phyloP scores from a whole-genome alignment of 1,284 basidiomycete species.

The Stereum hirsutum region DNA sequence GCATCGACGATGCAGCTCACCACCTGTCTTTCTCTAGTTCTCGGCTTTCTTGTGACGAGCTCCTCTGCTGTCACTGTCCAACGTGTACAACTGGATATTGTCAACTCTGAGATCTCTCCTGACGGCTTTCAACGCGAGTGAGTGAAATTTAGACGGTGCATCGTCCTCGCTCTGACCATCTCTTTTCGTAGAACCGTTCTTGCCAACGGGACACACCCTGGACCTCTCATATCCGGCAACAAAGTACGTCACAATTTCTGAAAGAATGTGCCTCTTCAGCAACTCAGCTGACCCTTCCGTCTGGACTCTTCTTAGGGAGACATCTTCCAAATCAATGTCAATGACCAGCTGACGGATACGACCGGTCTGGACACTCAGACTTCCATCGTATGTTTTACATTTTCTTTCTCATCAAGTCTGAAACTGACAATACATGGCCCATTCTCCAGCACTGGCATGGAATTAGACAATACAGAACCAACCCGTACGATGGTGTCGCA shows the following conservation, averaged over 20 bases:
- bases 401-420: not conserved
- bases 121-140: constrained; percentile 31
- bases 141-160: constrained; percentile 4
- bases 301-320: not conserved
- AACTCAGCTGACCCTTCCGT: not conserved
- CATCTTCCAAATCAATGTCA: constrained; percentile 3
- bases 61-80: too few relatives aligned
- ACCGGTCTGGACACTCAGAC: constrained; percentile 1
- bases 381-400: constrained; percentile 3
- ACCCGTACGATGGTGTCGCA: constrained; percentile 22
- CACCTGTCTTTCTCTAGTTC: too few relatives aligned
- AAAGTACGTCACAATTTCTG: constrained; percentile 1
- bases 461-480: constrained; percentile 17
- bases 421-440: not conserved
- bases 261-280: not conserved
- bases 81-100: constrained; percentile 25
- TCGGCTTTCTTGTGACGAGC: too few relatives aligned
- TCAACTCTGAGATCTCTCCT: constrained; percentile 27
- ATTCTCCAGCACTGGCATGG: constrained; percentile 1
- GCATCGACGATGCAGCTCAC: too few relatives aligned
- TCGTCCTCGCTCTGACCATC: not conserved
- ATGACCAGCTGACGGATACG: constrained; percentile 2
- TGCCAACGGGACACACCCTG: constrained; percentile 6
- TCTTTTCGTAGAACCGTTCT: constrained; percentile 4
- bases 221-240: constrained; percentile 5